Percentiles rank a stretch among this genome's conserved stretches.
Conservation (phyloP, 2,329 filamentous ascomycete species). For the Botrytis hyacinthi region DNA sequence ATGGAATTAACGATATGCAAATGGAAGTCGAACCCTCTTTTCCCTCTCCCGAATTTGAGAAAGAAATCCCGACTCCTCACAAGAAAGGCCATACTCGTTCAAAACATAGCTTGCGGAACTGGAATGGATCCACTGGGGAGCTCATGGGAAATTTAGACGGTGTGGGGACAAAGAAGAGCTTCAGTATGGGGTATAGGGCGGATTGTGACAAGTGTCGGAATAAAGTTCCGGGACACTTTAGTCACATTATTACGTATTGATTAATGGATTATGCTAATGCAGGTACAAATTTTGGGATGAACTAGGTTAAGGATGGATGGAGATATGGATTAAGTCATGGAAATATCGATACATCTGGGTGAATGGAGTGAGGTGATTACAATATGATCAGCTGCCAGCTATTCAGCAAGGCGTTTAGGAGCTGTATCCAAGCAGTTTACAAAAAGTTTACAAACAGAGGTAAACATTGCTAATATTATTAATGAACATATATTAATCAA, state of each 20-base stretch:
- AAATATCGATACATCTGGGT: not conserved
- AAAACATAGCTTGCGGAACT: slow-evolving; percentile 38
- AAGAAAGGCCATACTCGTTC: slow-evolving; percentile 38
- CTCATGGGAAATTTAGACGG: slow-evolving; percentile 24
- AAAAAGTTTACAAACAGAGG: not conserved
- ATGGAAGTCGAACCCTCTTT: slow-evolving; percentile 36
- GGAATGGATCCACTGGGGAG: slow-evolving; percentile 32
- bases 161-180: slow-evolving; percentile 62
- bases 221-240: slow-evolving; percentile 76
- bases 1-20: slow-evolving; percentile 36
- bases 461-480: slow-evolving; percentile 7
- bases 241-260: slow-evolving; percentile 64
- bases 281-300: not conserved
- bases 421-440: not conserved
- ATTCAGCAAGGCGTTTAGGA: not conserved
- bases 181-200: slow-evolving; percentile 75
- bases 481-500: slow-evolving; percentile 1
- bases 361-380: not conserved
- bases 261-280: slow-evolving; percentile 5
- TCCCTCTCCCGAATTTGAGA: slow-evolving; percentile 26
- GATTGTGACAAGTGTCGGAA: slow-evolving; percentile 76
- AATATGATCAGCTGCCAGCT: not conserved
- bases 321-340: not conserved
- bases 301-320: not conserved
- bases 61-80: slow-evolving; percentile 30